These are phyloP conservation scores for Euphorbia schlechtendalii DNA, from an alignment of 441 rosid species.

Conservation along the genomic window DNA sequence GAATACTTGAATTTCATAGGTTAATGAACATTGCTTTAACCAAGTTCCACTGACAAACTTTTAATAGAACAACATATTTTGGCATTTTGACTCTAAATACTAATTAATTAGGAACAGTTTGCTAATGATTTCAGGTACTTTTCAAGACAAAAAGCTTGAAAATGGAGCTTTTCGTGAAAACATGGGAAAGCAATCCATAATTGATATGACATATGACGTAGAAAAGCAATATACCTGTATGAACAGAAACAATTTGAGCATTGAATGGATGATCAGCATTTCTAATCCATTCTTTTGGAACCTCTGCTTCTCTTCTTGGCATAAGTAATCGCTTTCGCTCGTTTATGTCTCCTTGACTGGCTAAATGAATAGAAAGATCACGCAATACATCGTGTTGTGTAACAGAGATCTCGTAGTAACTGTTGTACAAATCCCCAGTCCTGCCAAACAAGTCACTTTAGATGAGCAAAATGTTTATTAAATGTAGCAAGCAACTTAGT, in stretches of 20 bases:
- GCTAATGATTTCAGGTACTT: too few species aligned
- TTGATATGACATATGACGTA: too few species aligned
- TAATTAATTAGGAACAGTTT: too few species aligned
- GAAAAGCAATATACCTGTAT: constrained; percentile 44
- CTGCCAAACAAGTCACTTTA: constrained; percentile 32
- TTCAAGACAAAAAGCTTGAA: too few species aligned
- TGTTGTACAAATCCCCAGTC: constrained; percentile 52
- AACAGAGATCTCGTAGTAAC: constrained; percentile 62
- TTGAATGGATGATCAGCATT: constrained; percentile 47
- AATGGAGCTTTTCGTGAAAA: too few species aligned
- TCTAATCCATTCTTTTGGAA: constrained; percentile 83
- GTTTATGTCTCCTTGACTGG: constrained; percentile 37
- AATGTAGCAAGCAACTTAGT: not conserved
- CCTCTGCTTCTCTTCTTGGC: constrained; percentile 50
- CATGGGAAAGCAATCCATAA: too few species aligned
- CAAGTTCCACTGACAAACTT: too few species aligned
- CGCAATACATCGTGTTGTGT: constrained; percentile 78
- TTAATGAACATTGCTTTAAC: not conserved
- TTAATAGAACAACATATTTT: too few species aligned
- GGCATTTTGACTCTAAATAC: too few species aligned
- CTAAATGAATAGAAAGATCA: constrained; percentile 66
- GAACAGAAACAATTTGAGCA: constrained; percentile 66
- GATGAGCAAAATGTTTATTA: not conserved
- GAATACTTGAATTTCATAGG: not conserved
- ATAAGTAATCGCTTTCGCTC: constrained; percentile 50